Conservation (phyloP, 2,329 filamentous ascomycete genomes). For the Plenodomus tracheiphilus region DNA sequence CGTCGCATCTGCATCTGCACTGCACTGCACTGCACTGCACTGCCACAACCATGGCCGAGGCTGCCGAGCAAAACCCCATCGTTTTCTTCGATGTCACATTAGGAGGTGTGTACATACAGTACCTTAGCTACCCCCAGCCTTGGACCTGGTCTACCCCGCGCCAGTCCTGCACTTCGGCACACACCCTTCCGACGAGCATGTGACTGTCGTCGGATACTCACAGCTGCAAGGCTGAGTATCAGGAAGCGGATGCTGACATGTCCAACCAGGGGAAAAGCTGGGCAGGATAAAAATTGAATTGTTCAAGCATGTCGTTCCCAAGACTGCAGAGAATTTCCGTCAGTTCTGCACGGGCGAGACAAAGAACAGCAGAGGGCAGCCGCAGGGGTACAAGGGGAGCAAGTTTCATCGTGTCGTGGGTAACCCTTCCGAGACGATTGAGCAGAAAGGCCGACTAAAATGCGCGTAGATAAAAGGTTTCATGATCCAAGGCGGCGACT, state of each 20-base stretch:
- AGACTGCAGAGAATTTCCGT: conserved; percentile 94
- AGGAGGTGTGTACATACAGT: conserved; percentile 61
- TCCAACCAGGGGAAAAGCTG: conserved; percentile 38
- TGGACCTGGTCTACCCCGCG: background rate
- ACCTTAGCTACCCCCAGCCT: conserved; percentile 11
- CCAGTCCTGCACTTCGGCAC: conserved; percentile 1
- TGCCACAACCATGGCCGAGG: conserved; percentile 41
- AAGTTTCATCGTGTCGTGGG: conserved; percentile 92
- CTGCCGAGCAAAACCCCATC: conserved; percentile 50
- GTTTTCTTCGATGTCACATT: conserved; percentile 80
- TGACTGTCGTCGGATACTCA: background rate
- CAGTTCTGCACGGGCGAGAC: conserved; percentile 95
- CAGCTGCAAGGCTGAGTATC: background rate
- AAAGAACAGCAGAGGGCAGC: conserved; percentile 74
- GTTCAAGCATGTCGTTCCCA: conserved; percentile 80
- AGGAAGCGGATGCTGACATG: conserved; percentile 23
- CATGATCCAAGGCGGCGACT: conserved; percentile 98
- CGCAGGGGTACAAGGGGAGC: conserved; percentile 91
- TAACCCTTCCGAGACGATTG: conserved; percentile 13
- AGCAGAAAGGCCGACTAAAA: conserved; percentile 9
- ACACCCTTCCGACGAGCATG: background rate
- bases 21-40: too few relatives aligned
- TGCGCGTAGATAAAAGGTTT: conserved; percentile 83
- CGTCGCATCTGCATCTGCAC: background rate
- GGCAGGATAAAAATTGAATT: conserved; percentile 60